phyloP scores from a whole-genome alignment of 106 monocot genomes.

The Posidonia australis region DNA sequence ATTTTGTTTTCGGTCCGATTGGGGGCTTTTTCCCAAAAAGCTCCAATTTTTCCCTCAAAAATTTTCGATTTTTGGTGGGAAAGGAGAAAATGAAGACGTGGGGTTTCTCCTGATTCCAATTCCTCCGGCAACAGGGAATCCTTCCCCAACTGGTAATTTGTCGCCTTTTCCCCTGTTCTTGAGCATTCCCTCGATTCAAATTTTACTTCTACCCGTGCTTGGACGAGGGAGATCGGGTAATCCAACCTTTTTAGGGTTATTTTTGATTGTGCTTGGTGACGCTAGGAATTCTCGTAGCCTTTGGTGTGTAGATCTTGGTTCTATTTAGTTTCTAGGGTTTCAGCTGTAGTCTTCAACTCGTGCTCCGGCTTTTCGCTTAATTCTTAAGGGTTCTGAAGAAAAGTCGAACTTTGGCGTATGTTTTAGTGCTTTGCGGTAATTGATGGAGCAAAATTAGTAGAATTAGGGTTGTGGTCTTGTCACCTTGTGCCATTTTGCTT shows the following conservation, averaged over 20 bases:
- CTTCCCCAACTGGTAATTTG: neutral
- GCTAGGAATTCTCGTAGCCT: neutral
- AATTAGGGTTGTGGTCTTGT: constrained; percentile 6
- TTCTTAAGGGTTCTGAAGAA: neutral
- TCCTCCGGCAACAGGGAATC: neutral
- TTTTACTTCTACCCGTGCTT: neutral
- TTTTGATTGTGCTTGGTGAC: neutral
- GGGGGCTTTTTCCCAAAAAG: neutral
- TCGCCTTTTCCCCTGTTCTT: neutral
- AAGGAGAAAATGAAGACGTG: neutral
- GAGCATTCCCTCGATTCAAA: neutral
- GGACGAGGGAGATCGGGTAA: constrained; percentile 1
- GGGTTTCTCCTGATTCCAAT: neutral
- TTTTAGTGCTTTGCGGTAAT: neutral
- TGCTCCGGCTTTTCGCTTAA: neutral
- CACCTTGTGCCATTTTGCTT: neutral
- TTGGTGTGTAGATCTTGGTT: constrained; percentile 1
- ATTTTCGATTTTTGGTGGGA: neutral
- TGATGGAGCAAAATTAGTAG: neutral
- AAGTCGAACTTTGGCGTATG: neutral
- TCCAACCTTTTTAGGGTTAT: neutral
- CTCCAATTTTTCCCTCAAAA: no score
- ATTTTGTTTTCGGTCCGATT: neutral
- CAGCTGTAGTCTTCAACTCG: neutral
- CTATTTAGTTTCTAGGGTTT: neutral